phyloP scores from a whole-genome alignment of 2,329 filamentous ascomycete genomes.

The Orbilia oligospora region DNA sequence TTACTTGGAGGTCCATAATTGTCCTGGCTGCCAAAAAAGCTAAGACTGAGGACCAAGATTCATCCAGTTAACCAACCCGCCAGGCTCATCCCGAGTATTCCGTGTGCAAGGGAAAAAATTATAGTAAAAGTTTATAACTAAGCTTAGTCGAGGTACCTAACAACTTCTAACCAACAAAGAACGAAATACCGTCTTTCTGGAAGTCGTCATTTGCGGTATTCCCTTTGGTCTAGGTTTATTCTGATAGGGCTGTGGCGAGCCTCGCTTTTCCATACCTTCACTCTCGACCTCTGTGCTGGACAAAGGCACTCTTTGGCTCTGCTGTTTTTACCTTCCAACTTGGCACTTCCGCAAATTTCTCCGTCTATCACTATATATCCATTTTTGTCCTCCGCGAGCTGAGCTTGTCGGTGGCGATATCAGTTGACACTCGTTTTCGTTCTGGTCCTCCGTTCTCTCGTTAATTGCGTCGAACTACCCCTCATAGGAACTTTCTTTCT shows the following conservation, averaged over 20 bases:
- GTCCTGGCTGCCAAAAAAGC: conserved; percentile 31
- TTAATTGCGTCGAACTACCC: conserved; percentile 53
- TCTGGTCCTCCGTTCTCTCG: conserved; percentile 39
- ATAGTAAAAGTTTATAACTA: conserved; percentile 26
- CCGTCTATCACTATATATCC: conserved; percentile 11
- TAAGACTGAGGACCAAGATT: conserved; percentile 43
- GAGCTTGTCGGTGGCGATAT: conserved; percentile 51
- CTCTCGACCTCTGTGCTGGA: conserved; percentile 23
- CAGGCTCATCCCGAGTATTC: conserved; percentile 51
- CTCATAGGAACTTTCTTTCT: conserved; percentile 43
- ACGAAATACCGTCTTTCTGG: conserved; percentile 22
- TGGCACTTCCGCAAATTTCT: conserved; percentile 23
- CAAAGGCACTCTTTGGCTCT: conserved; percentile 11
- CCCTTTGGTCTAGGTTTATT: conserved; percentile 18
- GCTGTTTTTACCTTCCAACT: conserved; percentile 5
- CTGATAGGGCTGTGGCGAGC: conserved; percentile 54
- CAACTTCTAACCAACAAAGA: conserved; percentile 33
- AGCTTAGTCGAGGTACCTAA: conserved; percentile 34
- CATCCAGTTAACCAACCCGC: conserved; percentile 36
- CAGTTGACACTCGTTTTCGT: conserved; percentile 36
- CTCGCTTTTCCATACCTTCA: conserved; percentile 28
- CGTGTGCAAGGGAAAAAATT: conserved; percentile 29
- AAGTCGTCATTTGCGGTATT: conserved; percentile 48
- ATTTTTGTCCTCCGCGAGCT: conserved; percentile 26
- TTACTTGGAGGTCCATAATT: conserved; percentile 47